These are phyloP conservation scores for Myriangium duriaei DNA, from an alignment of 2,329 filamentous ascomycete genomes.

Conservation along the genomic window DNA sequence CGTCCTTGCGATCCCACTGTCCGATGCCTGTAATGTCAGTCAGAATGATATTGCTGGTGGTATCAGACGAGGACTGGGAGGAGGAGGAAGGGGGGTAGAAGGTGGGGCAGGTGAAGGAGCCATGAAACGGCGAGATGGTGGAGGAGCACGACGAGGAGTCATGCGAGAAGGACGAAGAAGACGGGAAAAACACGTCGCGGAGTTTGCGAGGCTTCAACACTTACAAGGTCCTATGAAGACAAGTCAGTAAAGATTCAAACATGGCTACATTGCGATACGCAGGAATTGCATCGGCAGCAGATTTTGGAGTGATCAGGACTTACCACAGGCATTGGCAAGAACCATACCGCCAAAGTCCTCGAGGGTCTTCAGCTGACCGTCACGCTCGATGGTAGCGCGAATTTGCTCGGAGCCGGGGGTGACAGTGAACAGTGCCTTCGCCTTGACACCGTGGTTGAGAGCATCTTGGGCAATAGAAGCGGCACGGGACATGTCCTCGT, in stretches of 20 bases:
- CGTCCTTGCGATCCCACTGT: constrained; percentile 88
- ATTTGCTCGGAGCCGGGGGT: constrained; percentile 97
- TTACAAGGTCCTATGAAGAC: too few relatives aligned
- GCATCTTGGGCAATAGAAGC: constrained; percentile 87
- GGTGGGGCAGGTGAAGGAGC: too few relatives aligned
- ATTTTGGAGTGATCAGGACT: too few relatives aligned
- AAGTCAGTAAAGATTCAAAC: too few relatives aligned
- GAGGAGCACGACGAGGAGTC: too few relatives aligned
- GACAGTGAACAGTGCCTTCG: constrained; percentile 86
- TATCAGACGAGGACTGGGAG: constrained; percentile 3
- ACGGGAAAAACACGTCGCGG: too few relatives aligned
- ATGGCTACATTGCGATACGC: too few relatives aligned
- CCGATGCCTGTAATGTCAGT: constrained; percentile 15
- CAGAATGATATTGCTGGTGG: constrained; percentile 1
- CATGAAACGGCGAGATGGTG: too few relatives aligned
- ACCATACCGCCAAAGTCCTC: constrained; percentile 94
- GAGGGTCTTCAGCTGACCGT: constrained; percentile 80
- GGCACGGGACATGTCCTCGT: constrained; percentile 91
- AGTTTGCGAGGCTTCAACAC: too few relatives aligned
- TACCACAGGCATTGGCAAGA: constrained; percentile 80
- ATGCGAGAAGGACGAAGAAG: too few relatives aligned
- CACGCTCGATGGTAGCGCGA: constrained; percentile 78
- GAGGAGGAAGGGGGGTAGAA: too few relatives aligned
- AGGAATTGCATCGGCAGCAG: too few relatives aligned
- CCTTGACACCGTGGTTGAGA: constrained; percentile 81